Evolutionary conservation across 208 protist species (phyloP).

Genomic region (Acanthamoeba castellanii): DNA sequence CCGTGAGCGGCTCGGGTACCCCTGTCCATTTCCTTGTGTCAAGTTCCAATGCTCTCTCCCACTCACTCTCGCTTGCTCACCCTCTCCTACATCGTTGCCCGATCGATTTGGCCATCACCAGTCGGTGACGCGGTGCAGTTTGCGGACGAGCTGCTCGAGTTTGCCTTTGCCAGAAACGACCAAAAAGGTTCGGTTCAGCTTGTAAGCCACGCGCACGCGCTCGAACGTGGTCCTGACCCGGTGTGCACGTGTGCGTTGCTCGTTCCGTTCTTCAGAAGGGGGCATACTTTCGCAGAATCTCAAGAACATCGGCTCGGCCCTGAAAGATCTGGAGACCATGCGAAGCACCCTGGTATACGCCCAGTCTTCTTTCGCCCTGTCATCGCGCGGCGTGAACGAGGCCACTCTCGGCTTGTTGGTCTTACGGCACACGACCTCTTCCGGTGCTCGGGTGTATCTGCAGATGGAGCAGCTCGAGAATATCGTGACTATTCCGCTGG

Average conservation of each 20-base stretch:
- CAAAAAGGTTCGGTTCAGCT: not conserved
- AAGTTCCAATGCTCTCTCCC: no score
- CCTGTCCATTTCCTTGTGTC: no score
- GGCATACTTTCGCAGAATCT: constrained; percentile 23
- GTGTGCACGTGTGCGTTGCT: not conserved
- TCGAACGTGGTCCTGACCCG: not conserved
- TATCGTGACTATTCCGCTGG: constrained; percentile 28
- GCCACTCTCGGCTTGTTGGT: not conserved
- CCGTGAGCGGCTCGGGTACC: not conserved
- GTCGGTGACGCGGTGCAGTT: constrained; percentile 15
- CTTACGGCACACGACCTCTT: not conserved
- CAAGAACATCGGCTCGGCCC: constrained; percentile 10
- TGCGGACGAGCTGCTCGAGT: constrained; percentile 42
- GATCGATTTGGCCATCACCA: not conserved
- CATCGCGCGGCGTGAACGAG: no score
- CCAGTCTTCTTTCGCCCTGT: no score
- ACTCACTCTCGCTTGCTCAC: no score
- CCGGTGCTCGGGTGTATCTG: not conserved
- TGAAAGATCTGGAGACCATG: constrained; percentile 55
- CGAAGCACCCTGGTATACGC: not conserved
- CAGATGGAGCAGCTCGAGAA: constrained; percentile 46
- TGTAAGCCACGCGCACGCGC: not conserved
- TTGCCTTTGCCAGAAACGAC: constrained; percentile 13
- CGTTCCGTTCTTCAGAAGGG: not conserved
- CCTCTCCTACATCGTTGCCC: not conserved